Conservation (phyloP, 306 rosid genomes). For the Neltuma alba region DNA sequence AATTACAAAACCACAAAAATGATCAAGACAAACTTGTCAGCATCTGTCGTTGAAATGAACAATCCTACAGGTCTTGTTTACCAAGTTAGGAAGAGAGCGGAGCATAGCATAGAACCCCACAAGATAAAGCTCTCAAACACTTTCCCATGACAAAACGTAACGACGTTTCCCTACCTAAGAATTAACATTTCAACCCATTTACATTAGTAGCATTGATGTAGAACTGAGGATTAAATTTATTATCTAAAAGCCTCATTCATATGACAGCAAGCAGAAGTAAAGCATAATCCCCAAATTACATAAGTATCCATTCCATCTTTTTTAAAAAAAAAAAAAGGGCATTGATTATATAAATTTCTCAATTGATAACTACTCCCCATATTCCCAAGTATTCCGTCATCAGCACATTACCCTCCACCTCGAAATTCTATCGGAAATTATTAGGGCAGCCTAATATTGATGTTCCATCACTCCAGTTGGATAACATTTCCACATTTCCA, state of each 20-base stretch:
- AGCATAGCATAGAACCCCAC: neutral
- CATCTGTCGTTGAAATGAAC: neutral
- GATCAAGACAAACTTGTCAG: neutral
- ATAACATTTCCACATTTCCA: slow-evolving; percentile 1
- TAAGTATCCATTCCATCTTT: neutral
- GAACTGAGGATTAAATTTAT: neutral
- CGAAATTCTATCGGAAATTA: neutral
- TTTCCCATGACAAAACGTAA: neutral
- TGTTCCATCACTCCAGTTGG: slow-evolving; percentile 14
- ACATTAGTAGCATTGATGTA: neutral
- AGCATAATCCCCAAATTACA: neutral
- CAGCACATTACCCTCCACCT: neutral
- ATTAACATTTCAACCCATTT: neutral
- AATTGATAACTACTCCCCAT: neutral
- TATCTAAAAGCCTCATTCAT: neutral
- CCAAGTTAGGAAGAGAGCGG: neutral
- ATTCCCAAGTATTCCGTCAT: neutral
- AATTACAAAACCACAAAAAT: neutral
- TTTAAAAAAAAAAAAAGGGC: neutral
- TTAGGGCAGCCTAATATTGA: neutral
- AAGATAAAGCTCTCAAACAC: neutral
- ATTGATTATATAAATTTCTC: neutral
- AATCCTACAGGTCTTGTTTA: neutral
- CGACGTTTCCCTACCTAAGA: neutral
- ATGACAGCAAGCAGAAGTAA: neutral